Conservation (phyloP, 2,329 filamentous ascomycete species). For the Teratosphaeria nubilosa region DNA sequence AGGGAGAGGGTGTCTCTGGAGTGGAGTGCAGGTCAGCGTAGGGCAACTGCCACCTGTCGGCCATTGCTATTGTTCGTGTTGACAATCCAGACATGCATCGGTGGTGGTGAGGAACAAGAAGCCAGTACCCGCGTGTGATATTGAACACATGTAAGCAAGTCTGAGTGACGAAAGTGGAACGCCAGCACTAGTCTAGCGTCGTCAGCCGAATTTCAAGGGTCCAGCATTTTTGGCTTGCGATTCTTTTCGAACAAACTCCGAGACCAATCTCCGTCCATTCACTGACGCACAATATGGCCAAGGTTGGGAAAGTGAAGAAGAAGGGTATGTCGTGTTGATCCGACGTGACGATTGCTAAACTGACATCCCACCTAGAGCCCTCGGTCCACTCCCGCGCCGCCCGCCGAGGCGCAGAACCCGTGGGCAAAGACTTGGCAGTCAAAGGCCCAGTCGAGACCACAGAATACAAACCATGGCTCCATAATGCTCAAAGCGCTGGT, state of each 20-base stretch:
- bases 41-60: constrained; percentile 10
- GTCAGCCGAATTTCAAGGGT: not conserved
- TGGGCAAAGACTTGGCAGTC: constrained; percentile 28
- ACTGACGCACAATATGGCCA: constrained; percentile 27
- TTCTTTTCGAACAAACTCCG: not conserved
- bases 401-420: constrained; percentile 59
- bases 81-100: not conserved
- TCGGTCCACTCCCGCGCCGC: constrained; percentile 66
- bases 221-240: not conserved
- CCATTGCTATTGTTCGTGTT: constrained; percentile 9
- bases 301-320: constrained; percentile 39
- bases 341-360: not conserved
- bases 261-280: not conserved
- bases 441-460: constrained; percentile 40
- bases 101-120: not conserved
- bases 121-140: not conserved
- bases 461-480: constrained; percentile 52
- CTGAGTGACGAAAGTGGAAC: not conserved
- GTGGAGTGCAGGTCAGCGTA: constrained; percentile 8
- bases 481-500: constrained; percentile 59
- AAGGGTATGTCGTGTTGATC: constrained; percentile 21
- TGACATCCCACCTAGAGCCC: constrained; percentile 33
- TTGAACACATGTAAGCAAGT: not conserved
- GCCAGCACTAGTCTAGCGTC: not conserved
- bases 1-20: not conserved